These are phyloP conservation scores for Zygnema circumcarinatum DNA, from an alignment of 139 green algal genomes.

Conservation along the genomic window DNA sequence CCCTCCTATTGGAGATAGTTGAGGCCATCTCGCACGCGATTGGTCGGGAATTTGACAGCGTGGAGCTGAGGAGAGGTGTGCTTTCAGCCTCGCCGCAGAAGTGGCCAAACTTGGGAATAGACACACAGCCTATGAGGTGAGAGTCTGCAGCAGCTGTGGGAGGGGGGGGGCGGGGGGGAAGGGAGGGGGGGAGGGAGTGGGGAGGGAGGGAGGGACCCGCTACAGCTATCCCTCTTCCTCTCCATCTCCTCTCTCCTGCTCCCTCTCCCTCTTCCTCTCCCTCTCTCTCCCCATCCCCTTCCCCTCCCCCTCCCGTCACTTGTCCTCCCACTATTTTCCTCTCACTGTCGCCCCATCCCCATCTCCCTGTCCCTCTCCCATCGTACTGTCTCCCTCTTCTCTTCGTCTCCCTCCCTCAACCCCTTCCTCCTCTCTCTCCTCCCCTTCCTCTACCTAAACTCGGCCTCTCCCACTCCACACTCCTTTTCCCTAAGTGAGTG, in stretches of 20 bases:
- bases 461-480: too few species aligned
- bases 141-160: neutral
- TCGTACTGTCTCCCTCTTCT: neutral
- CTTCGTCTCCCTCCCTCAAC: neutral
- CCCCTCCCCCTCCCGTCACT: neutral
- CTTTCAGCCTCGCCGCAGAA: too few species aligned
- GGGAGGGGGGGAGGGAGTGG: too few species aligned
- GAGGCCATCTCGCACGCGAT: too few species aligned
- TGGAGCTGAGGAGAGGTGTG: too few species aligned
- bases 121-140: too few species aligned
- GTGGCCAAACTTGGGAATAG: too few species aligned
- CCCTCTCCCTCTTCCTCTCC: neutral
- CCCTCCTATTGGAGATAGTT: too few species aligned
- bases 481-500: too few species aligned
- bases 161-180: too few species aligned
- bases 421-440: neutral
- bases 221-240: neutral
- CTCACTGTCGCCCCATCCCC: neutral
- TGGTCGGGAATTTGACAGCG: too few species aligned
- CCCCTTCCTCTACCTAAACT: neutral
- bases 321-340: neutral
- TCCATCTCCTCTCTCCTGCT: neutral
- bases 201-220: too few species aligned
- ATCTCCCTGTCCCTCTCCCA: neutral
- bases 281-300: neutral